A percentile compares a stretch with the other conserved stretches of the same genome.
phyloP scores from a whole-genome alignment of 208 protist species.

The Leishmania guyanensis region DNA sequence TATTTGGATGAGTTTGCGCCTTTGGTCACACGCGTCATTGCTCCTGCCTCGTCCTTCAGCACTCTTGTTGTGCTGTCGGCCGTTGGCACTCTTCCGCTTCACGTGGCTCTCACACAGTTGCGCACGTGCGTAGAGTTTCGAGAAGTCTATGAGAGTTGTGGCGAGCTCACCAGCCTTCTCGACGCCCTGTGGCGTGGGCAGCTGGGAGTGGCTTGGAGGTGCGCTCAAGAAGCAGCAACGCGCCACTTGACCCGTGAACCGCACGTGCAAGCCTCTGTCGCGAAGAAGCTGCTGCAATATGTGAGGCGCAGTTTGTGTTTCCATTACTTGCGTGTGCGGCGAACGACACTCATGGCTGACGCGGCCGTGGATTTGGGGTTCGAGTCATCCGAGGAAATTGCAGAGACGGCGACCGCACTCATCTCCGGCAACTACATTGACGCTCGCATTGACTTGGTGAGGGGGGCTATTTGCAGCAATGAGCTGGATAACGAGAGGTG shows the following conservation, averaged over 20 bases:
- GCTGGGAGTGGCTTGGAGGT: conserved; percentile 33
- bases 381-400: conserved; percentile 9
- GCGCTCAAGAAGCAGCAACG: conserved; percentile 26
- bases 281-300: conserved; percentile 28
- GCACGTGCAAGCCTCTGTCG: conserved; percentile 1
- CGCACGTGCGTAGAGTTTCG: conserved; percentile 32
- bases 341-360: conserved; percentile 16
- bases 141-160: conserved; percentile 34
- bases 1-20: conserved; percentile 24
- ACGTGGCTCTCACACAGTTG: conserved; percentile 34
- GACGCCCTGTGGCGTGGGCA: conserved; percentile 29
- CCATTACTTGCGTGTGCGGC: conserved; percentile 29
- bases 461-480: conserved; percentile 7
- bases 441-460: conserved; percentile 27
- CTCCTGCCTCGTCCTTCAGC: conserved; percentile 25
- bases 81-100: conserved; percentile 42
- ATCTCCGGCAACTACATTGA: conserved; percentile 17
- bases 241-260: conserved; percentile 17
- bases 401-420: conserved; percentile 1
- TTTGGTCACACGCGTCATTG: conserved; percentile 29
- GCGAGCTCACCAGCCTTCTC: conserved; percentile 29
- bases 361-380: conserved; percentile 24
- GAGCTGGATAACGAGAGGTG: neutral
- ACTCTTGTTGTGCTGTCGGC: conserved; percentile 48
- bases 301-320: conserved; percentile 41